Evolutionary conservation across 371 early-diverging fungal genomes (phyloP).

Genomic region (Lichtheimia ornata): DNA sequence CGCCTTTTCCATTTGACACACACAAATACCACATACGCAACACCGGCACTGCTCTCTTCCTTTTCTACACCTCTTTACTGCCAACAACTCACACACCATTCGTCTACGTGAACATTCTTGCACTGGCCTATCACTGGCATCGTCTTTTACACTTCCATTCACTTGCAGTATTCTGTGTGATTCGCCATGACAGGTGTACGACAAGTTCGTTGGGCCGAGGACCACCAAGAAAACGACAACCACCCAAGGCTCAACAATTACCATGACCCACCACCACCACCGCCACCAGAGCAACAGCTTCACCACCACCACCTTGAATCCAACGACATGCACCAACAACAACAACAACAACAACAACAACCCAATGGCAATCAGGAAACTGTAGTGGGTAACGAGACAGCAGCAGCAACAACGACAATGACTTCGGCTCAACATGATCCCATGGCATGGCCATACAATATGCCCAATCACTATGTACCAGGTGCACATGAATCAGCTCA

Average conservation of each 20-base stretch:
- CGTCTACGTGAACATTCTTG: too few relatives aligned
- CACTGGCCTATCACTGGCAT: too few relatives aligned
- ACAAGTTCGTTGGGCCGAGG: conserved; percentile 36
- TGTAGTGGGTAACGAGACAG: background rate
- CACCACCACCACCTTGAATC: background rate
- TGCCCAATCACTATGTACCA: conserved; percentile 15
- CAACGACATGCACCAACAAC: background rate
- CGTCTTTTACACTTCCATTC: too few relatives aligned
- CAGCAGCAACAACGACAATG: conserved; percentile 9
- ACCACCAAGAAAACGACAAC: conserved; percentile 18
- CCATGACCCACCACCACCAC: background rate
- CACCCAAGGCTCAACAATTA: background rate
- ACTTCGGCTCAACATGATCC: conserved; percentile 25
- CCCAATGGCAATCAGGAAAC: background rate
- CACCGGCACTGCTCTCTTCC: too few relatives aligned
- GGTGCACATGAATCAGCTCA: conserved; percentile 11
- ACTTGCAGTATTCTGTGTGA: too few relatives aligned
- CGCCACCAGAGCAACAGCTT: background rate
- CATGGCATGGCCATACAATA: conserved; percentile 24
- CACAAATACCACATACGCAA: too few relatives aligned
- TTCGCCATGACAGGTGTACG: conserved; percentile 24
- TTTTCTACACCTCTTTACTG: too few relatives aligned
- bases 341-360: conserved; percentile 4
- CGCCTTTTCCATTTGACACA: too few relatives aligned
- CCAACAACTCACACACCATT: too few relatives aligned